Base-by-base conservation (phyloP, 2,329 filamentous ascomycete genomes). In the Xylariales sp. region DNA sequence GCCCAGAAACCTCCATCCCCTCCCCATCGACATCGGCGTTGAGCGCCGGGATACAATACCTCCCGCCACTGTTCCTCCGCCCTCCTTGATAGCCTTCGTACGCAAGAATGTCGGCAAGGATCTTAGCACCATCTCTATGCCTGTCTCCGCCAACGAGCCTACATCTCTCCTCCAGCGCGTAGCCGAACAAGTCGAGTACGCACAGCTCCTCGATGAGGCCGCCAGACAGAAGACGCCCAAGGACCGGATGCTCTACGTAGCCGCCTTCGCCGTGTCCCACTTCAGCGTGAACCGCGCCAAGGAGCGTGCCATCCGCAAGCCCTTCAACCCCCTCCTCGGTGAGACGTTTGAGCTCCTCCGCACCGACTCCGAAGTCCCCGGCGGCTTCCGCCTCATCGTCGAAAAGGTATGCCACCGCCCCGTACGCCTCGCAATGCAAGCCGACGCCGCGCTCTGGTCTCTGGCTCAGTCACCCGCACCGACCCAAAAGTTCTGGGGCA, bases 51-150 rank as follows among this genome's bases (percentile, higher is more conserved):
- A 68, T 5, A 83, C 79, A 1, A 80, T 98, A 12, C 75, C 82
- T 3, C 72, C 85, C 2, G 81, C 90, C 5, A 88, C 83, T 20
- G 81, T 89, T 11, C 70, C 82, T 43, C 93, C 93, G 0, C 93
- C 93, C 0, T 95, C 88, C 60, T 70, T 98, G 40, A 95, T 98
- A 51, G 87, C 88, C 0, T 95, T 97, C 61, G 74, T 97, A 22
- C 82, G 93, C 51, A 98, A 97, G 64, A 98, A 98, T 53, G 93
- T 97, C 8, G 93, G 93, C 58, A 98, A 98, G 63, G 93, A 98
- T 63, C 71, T 98, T 36, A 95, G 88, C 46, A 94, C 89, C 3
- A 95, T 98, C 50, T 90, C 88, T 35, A 97, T 97, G 91, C 93
- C 93, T 0, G 93, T 96, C 1, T 95, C 91, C 4, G 84, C 91